Conservation (phyloP, 2,329 filamentous ascomycete species). For the Arthrobotrys entomopaga region DNA sequence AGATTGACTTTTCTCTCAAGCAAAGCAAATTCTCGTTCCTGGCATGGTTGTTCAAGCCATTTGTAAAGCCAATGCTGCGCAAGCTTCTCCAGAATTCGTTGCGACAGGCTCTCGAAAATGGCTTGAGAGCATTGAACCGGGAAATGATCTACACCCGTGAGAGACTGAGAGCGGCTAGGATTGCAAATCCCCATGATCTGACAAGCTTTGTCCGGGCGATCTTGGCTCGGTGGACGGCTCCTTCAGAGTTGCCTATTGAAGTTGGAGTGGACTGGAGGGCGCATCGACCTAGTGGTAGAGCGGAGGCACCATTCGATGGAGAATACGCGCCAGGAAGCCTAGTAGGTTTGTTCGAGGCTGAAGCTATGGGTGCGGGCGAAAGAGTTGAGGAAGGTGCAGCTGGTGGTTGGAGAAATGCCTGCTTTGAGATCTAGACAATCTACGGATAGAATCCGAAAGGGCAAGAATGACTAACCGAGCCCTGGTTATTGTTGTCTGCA, state of each 20-base stretch:
- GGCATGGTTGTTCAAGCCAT: slow-evolving; percentile 83
- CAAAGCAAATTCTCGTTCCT: slow-evolving; percentile 80
- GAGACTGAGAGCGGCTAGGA: slow-evolving; percentile 82
- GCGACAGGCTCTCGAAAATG: slow-evolving; percentile 74
- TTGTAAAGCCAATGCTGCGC: slow-evolving; percentile 82
- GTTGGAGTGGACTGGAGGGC: slow-evolving; percentile 79
- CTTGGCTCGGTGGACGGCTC: slow-evolving; percentile 72
- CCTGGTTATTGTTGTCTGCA: too few relatives aligned
- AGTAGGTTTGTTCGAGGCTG: slow-evolving; percentile 87
- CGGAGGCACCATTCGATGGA: slow-evolving; percentile 74
- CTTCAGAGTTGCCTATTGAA: slow-evolving; percentile 78
- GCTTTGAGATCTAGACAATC: slow-evolving; percentile 42
- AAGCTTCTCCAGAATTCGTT: slow-evolving; percentile 82
- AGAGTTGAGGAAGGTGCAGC: slow-evolving; percentile 77
- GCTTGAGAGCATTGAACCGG: slow-evolving; percentile 78
- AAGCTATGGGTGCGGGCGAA: slow-evolving; percentile 76
- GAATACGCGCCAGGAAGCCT: slow-evolving; percentile 90
- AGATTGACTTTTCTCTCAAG: slow-evolving; percentile 80
- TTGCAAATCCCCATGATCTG: slow-evolving; percentile 81
- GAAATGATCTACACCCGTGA: slow-evolving; percentile 89
- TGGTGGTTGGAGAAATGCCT: slow-evolving; percentile 80
- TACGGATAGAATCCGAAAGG: slow-evolving; percentile 9
- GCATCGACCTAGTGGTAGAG: slow-evolving; percentile 67
- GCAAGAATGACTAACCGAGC: background rate
- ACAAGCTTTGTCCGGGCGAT: slow-evolving; percentile 85